These are phyloP conservation scores for Alternaria consortialis DNA, from an alignment of 2,329 filamentous ascomycete genomes.

Conservation along the genomic window DNA sequence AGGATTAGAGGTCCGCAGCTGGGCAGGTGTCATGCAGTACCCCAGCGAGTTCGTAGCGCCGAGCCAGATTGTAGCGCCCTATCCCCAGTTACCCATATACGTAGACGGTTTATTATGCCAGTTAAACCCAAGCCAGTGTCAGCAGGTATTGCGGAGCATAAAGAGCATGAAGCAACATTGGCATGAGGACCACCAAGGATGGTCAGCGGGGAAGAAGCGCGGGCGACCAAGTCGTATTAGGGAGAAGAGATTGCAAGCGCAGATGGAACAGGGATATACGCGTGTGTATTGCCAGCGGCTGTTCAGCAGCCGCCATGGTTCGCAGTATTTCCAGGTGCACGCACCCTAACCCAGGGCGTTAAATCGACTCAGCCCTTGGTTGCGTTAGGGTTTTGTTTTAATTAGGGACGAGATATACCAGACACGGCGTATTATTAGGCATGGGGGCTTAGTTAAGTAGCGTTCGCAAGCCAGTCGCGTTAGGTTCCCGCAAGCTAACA, in stretches of 20 bases:
- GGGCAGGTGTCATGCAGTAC: slow-evolving; percentile 1
- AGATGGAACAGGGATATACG: slow-evolving; percentile 1
- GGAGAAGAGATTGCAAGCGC: background rate
- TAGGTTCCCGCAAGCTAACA: too few species aligned
- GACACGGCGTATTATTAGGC: too few species aligned
- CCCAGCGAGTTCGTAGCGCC: background rate
- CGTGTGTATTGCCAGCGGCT: slow-evolving; percentile 10
- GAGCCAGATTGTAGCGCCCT: background rate
- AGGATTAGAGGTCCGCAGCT: background rate
- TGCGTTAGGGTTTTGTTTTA: too few species aligned
- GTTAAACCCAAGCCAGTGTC: slow-evolving; percentile 3
- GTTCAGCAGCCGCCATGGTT: slow-evolving; percentile 7
- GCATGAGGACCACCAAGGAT: background rate
- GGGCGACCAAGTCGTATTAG: slow-evolving; percentile 2
- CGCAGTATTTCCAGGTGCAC: slow-evolving; percentile 14
- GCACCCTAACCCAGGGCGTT: too few species aligned
- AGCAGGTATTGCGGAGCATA: background rate
- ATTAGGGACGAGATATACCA: too few species aligned
- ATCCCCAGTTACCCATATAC: slow-evolving; percentile 4
- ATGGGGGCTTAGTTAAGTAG: too few species aligned
- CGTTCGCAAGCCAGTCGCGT: too few species aligned
- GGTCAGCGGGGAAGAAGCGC: slow-evolving; percentile 3
- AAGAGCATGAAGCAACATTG: slow-evolving; percentile 3
- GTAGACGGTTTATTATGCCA: background rate
- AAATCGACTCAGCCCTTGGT: too few species aligned